These are phyloP conservation scores for Camellia lanceoleosa DNA, from an alignment of 148 eudicot genomes.

Conservation along the genomic window DNA sequence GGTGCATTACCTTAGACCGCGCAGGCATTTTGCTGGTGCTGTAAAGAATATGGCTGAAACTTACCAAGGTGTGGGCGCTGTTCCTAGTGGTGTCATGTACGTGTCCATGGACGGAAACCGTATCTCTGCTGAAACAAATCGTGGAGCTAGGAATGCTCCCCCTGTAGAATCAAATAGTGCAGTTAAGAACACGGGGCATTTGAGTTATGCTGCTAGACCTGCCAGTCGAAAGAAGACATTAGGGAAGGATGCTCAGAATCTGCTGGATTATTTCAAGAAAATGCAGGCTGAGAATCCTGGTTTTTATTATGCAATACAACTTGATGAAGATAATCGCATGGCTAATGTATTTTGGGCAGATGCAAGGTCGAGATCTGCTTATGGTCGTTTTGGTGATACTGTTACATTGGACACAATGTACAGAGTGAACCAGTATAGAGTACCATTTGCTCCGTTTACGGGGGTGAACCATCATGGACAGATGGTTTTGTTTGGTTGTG, in stretches of 20 bases:
- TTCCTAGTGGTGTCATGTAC: conserved; percentile 72
- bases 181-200: conserved; percentile 37
- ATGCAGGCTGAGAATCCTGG: conserved; percentile 98
- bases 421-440: conserved; percentile 61
- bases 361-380: conserved; percentile 82
- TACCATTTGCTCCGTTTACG: conserved; percentile 79
- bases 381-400: conserved; percentile 76
- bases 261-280: conserved; percentile 82
- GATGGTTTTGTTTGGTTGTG: conserved; percentile 77
- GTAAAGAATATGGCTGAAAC: conserved; percentile 37
- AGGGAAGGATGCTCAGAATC: conserved; percentile 88
- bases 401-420: conserved; percentile 72
- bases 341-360: conserved; percentile 93
- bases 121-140: conserved; percentile 36
- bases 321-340: conserved; percentile 81
- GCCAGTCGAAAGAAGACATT: conserved; percentile 44
- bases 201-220: conserved; percentile 39
- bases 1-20: conserved; percentile 50
- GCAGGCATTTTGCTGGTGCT: conserved; percentile 55
- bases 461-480: conserved; percentile 95
- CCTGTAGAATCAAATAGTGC: conserved; percentile 43
- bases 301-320: conserved; percentile 88
- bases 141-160: conserved; percentile 40
- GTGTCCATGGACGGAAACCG: conserved; percentile 51
- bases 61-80: conserved; percentile 37